Conservation (phyloP, 2,329 filamentous ascomycete genomes). For the Ustulina deusta region DNA sequence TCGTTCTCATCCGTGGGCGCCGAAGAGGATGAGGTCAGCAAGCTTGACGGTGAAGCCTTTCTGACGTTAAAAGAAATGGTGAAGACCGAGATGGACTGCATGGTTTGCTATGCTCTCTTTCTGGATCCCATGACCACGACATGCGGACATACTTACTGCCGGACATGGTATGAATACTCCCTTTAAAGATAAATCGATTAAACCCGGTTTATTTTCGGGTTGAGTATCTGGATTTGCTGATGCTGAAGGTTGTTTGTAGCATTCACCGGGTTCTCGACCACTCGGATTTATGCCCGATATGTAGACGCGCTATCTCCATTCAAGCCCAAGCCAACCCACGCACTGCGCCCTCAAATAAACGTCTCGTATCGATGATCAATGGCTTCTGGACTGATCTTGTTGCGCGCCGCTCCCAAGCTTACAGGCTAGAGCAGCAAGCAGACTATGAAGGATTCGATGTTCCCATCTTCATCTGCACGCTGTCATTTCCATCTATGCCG, state of each 20-base stretch:
- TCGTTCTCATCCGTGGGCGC: constrained; percentile 48
- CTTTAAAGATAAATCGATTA: no score
- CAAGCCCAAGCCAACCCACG: constrained; percentile 57
- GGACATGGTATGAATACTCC: no score
- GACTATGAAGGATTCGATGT: constrained; percentile 69
- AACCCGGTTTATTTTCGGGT: no score
- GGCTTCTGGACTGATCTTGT: constrained; percentile 77
- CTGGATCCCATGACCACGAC: constrained; percentile 84
- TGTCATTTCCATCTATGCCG: constrained; percentile 84
- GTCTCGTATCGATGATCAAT: constrained; percentile 72
- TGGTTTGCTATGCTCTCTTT: constrained; percentile 86
- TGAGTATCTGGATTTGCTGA: no score
- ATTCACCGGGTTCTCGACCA: constrained; percentile 82
- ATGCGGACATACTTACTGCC: constrained; percentile 92
- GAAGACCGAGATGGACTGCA: constrained; percentile 83
- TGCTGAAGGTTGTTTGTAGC: no score
- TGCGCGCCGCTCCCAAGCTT: constrained; percentile 65
- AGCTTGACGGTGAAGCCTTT: constrained; percentile 64
- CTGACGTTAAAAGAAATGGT: constrained; percentile 70
- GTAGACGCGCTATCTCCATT: constrained; percentile 72
- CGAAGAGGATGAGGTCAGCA: constrained; percentile 47
- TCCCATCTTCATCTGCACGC: constrained; percentile 83
- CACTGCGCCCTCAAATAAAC: constrained; percentile 68
- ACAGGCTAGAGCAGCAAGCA: constrained; percentile 68
- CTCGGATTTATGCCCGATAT: constrained; percentile 82